Evolutionary conservation across 345 rosid species (phyloP).

Genomic region (Syzygium aromaticum): DNA sequence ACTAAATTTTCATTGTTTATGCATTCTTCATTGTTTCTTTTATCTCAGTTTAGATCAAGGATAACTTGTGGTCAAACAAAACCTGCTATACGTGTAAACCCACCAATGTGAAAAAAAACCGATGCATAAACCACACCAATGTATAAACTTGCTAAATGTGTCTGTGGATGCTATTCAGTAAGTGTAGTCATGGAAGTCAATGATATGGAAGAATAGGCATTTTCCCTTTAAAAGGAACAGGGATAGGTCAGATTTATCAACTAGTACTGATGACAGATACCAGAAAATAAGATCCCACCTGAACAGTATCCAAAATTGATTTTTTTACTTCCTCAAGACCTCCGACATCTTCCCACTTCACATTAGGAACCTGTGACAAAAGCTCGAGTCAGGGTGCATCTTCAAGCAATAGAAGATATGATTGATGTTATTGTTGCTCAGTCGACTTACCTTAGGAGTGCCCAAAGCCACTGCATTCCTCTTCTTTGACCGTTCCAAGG

Average conservation of each 20-base stretch:
- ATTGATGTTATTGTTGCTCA: background rate
- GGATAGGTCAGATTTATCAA: background rate
- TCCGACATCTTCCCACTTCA: constrained; percentile 98
- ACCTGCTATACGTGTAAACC: background rate
- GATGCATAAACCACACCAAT: background rate
- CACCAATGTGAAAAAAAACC: background rate
- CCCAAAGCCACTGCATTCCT: constrained; percentile 93
- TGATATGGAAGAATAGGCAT: background rate
- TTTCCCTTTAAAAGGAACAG: background rate
- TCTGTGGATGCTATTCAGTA: background rate
- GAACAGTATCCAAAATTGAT: constrained; percentile 93
- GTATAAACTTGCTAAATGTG: background rate
- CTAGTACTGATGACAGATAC: background rate
- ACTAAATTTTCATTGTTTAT: background rate
- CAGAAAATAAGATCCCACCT: constrained; percentile 26
- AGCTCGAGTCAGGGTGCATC: background rate
- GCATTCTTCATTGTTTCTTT: background rate
- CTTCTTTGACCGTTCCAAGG: constrained; percentile 84
- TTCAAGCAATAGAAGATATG: background rate
- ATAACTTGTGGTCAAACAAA: background rate
- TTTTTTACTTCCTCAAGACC: constrained; percentile 96
- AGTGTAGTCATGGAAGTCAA: background rate
- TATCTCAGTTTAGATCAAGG: background rate
- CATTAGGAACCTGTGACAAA: constrained; percentile 62
- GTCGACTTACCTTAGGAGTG: constrained; percentile 74